phyloP scores from a whole-genome alignment of 371 early-diverging fungal genomes.

The Rhizopus delemar region DNA sequence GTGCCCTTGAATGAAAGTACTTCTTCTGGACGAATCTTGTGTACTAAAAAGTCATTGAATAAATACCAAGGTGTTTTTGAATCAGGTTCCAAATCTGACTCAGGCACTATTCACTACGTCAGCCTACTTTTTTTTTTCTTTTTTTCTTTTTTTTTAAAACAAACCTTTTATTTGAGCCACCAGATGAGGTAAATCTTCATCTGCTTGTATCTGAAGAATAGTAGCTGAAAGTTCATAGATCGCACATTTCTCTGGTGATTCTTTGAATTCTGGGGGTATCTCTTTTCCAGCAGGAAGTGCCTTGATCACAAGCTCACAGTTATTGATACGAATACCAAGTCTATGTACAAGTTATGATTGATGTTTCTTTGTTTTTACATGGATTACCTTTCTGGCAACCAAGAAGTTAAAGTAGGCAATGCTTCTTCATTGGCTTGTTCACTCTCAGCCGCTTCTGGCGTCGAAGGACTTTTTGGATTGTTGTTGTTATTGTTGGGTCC shows the following conservation, averaged over 20 bases:
- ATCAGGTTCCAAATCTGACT: slow-evolving; percentile 32
- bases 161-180: slow-evolving; percentile 74
- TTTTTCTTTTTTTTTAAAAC: slow-evolving; percentile 4
- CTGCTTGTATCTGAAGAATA: slow-evolving; percentile 65
- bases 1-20: slow-evolving; percentile 65
- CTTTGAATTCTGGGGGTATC: slow-evolving; percentile 46
- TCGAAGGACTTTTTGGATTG: slow-evolving; percentile 21
- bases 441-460: slow-evolving; percentile 12
- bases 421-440: slow-evolving; percentile 26
- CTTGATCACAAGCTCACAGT: slow-evolving; percentile 44
- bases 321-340: slow-evolving; percentile 56
- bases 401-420: slow-evolving; percentile 24
- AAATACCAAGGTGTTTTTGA: slow-evolving; percentile 74
- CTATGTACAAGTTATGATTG: slow-evolving; percentile 19
- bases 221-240: slow-evolving; percentile 65
- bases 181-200: slow-evolving; percentile 70
- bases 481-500: slow-evolving; percentile 43
- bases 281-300: slow-evolving; percentile 46
- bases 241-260: slow-evolving; percentile 43
- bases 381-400: slow-evolving; percentile 51
- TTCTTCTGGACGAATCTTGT: slow-evolving; percentile 68
- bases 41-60: slow-evolving; percentile 94
- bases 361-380: too few species aligned
- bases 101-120: slow-evolving; percentile 25
- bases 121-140: background rate